Evolutionary conservation across 306 rosid species (phyloP), one percentile per base, ranked within the genome.

Genomic region (Corylus americana): DNA sequence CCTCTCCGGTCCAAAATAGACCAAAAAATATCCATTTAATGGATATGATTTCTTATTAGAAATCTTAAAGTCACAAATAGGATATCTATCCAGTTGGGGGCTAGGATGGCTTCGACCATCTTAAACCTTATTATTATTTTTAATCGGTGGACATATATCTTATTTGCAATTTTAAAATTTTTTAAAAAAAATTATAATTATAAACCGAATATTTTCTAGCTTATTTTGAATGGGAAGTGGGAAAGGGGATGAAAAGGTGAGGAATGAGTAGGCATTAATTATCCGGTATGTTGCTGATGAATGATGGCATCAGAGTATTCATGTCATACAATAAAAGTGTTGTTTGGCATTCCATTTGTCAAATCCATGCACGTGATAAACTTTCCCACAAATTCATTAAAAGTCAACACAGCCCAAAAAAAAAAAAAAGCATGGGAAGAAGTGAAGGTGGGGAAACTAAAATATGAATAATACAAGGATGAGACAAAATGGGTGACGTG

Each of bases 301-400:
- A 48, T 48, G 79, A 58, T 47, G 48, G 81, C 72, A 79, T 77
- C 77, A 85, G 90, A 90, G 85, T 83, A 85, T 86, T 85, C 87
- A 88, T 76, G 79, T 73, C 86, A 71, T 47, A 27, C 47, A 74
- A 61, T 67, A 50, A 54, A 77, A 83, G 82, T 84, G 80, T 79
- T 73, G 74, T 81, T 74, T 86, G 45, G 80, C 51, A 75, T 82
- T 78, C 75, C 84, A 72, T 81, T 88, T 94, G 83, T 31, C 35
- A 88, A 88, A 5, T 87, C 92, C 92, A 90, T 88, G 91, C 94
- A 88, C 90, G 94, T 90, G 94, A 88, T 58, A 17, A 50, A 53
- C 79, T 77, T 79, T 81, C 72, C 44, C 58, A 62, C 74, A 74
- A 27, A 31, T 51, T 42, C 53, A 66, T 31, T 11, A 59, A 77